phyloP scores from a whole-genome alignment of 163 green algal genomes.

The Scenedesmus sp. region DNA sequence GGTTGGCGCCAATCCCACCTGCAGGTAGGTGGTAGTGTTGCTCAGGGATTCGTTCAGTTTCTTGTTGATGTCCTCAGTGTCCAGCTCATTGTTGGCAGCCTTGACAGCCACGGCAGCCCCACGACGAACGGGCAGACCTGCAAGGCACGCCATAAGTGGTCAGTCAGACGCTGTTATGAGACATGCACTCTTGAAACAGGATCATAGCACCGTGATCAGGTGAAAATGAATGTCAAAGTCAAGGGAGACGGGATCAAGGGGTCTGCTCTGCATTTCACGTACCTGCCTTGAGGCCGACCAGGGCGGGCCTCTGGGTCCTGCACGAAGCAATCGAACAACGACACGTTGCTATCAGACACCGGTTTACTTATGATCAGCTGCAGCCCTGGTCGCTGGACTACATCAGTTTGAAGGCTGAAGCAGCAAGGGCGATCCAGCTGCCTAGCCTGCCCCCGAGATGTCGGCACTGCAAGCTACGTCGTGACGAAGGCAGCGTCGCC shows the following conservation, averaged over 20 bases:
- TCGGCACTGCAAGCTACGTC: neutral
- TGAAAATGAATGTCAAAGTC: neutral
- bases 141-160: neutral
- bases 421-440: neutral
- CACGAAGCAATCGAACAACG: neutral
- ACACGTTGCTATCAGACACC: neutral
- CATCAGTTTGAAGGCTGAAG: neutral
- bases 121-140: constrained; percentile 32
- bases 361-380: neutral
- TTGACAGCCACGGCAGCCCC: neutral
- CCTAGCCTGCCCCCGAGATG: neutral
- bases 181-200: neutral
- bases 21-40: constrained; percentile 31
- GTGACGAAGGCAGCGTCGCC: neutral
- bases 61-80: constrained; percentile 49
- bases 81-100: neutral
- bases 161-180: neutral
- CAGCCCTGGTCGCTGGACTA: neutral
- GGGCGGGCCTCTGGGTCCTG: constrained; percentile 8
- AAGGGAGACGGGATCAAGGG: neutral
- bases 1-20: constrained; percentile 26
- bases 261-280: neutral
- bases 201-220: neutral
- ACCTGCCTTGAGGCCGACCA: constrained; percentile 41
- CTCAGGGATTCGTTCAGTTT: constrained; percentile 39